Conservation (phyloP, 352 stramenopile genomes). For the Globisporangium okanoganense region DNA sequence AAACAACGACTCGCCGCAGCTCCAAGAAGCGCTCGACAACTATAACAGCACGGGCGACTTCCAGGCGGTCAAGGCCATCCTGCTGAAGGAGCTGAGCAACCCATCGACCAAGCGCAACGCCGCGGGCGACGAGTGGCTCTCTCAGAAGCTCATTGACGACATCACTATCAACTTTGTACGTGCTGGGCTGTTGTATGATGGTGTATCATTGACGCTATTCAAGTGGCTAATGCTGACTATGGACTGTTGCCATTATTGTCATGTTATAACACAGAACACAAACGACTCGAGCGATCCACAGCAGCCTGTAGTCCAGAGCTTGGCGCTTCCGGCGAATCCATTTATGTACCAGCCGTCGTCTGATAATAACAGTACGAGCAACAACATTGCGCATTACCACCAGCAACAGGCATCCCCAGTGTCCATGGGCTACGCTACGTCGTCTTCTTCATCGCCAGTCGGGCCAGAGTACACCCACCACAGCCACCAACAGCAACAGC, state of each 20-base stretch:
- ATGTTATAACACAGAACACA: slow-evolving; percentile 3
- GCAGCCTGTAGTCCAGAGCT: not conserved
- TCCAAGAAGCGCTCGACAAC: slow-evolving; percentile 70
- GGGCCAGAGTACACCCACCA: not conserved
- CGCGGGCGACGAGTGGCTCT: slow-evolving; percentile 56
- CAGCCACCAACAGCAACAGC: not conserved
- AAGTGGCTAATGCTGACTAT: not conserved
- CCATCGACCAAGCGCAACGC: slow-evolving; percentile 66
- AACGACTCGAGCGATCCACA: slow-evolving; percentile 3
- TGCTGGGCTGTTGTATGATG: not conserved
- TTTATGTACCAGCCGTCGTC: slow-evolving; percentile 29
- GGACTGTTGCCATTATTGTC: not conserved
- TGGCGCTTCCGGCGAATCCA: slow-evolving; percentile 13
- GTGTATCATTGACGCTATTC: not conserved
- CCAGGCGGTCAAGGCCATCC: slow-evolving; percentile 63
- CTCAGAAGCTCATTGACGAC: slow-evolving; percentile 74
- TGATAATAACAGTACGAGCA: slow-evolving; percentile 12
- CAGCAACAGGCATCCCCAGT: slow-evolving; percentile 27
- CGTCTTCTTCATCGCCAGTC: not conserved
- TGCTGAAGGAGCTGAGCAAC: slow-evolving; percentile 59
- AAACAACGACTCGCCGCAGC: slow-evolving; percentile 70
- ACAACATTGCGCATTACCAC: slow-evolving; percentile 10
- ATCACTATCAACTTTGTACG: slow-evolving; percentile 58
- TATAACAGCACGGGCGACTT: slow-evolving; percentile 81
- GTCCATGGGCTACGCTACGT: slow-evolving; percentile 28